Conservation (phyloP, 2,329 filamentous ascomycete species). For the Trichoderma pleuroti region DNA sequence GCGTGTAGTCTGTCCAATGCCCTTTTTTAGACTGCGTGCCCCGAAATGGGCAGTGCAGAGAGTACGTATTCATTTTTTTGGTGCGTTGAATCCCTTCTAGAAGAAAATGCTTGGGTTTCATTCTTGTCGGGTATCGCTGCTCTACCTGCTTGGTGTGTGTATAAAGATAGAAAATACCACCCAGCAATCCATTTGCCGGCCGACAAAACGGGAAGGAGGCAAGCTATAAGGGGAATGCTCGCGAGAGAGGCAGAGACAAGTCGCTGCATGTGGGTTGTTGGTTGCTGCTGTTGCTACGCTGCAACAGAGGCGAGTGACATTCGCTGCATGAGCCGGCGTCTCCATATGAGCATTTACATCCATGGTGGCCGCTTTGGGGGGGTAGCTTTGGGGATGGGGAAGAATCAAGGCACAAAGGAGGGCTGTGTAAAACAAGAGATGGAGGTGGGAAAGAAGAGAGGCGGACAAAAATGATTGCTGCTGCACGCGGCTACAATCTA, state of each 20-base stretch:
- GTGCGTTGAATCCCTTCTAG: neutral
- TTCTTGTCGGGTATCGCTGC: neutral
- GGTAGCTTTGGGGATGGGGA: neutral
- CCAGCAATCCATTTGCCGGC: neutral
- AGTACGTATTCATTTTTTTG: too few relatives aligned
- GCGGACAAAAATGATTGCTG: neutral
- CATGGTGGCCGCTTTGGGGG: neutral
- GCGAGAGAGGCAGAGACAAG: neutral
- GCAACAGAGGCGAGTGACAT: neutral
- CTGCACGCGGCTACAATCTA: neutral
- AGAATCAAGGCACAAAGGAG: neutral
- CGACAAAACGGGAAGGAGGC: neutral
- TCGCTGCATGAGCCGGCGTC: neutral
- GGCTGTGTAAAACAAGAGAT: neutral
- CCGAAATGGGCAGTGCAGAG: neutral
- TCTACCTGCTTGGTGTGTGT: neutral
- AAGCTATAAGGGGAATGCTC: neutral
- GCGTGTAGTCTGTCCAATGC: neutral
- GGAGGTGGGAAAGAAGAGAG: neutral
- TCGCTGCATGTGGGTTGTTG: neutral
- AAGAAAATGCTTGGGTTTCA: neutral
- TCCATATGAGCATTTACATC: neutral
- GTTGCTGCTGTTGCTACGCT: neutral
- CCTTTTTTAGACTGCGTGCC: neutral
- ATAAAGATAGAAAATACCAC: neutral